Conservation (phyloP, 805 yeast genomes). For the Nakazawaea ernobii region DNA sequence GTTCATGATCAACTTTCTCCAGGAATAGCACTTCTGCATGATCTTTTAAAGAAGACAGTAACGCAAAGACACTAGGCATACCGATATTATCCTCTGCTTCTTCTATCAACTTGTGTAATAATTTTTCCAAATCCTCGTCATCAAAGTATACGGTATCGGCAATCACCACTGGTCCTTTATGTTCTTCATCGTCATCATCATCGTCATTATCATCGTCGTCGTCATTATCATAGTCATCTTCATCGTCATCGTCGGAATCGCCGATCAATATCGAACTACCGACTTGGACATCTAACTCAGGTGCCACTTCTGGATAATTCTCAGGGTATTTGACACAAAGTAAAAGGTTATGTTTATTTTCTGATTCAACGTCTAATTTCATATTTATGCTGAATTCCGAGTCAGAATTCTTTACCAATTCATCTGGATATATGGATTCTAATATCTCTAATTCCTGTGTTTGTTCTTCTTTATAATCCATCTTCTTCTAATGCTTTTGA, state of each 20-base stretch:
- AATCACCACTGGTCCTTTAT: constrained; percentile 40
- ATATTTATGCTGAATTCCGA: constrained; percentile 51
- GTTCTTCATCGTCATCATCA: constrained; percentile 30
- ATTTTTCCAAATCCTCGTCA: constrained; percentile 35
- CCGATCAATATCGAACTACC: constrained; percentile 24
- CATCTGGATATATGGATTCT: constrained; percentile 92
- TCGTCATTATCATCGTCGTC: constrained; percentile 46
- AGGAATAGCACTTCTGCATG: constrained; percentile 66
- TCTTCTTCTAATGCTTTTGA: constrained; percentile 17
- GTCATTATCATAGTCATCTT: constrained; percentile 28
- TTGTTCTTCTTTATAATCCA: constrained; percentile 84
- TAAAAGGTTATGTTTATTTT: constrained; percentile 47
- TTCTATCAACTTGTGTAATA: constrained; percentile 36
- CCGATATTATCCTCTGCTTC: constrained; percentile 81
- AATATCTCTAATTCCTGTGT: constrained; percentile 84
- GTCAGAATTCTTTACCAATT: constrained; percentile 44
- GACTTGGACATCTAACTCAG: constrained; percentile 41
- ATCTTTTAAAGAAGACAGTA: constrained; percentile 75
- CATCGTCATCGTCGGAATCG: constrained; percentile 23
- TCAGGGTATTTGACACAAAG: constrained; percentile 70
- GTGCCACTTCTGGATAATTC: constrained; percentile 76
- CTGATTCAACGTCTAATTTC: constrained; percentile 63
- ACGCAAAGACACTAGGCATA: constrained; percentile 84
- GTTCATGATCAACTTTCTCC: constrained; percentile 46
- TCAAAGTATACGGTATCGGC: constrained; percentile 56